Evolutionary conservation across 2,329 filamentous ascomycete genomes (phyloP), one percentile per base, ranked within the genome.

Genomic region (Knufia petricola): DNA sequence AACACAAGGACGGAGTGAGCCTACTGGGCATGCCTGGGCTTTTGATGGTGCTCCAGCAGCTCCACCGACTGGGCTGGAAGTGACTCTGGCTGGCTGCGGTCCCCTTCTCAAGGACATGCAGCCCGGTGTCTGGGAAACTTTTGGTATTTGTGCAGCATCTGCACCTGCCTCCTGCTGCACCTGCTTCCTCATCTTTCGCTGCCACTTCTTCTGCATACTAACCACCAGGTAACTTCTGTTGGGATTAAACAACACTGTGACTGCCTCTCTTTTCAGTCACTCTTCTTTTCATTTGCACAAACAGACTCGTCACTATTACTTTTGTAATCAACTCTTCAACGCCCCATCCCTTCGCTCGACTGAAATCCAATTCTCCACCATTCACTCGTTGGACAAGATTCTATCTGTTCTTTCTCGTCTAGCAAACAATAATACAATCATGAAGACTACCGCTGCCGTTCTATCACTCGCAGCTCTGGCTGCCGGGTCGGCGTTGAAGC

Each of bases 381-480:
- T 15, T 9, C 32, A 24, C 15, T 47, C 17, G 20, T 47, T 46
- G 42, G 44, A 39, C 32, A 20, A 26, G 30, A 34, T 30, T 17
- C 19, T 39, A 23, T n/a, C 21, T 30, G 8, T 28, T 21, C 15
- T 46, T 39, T 20, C 17, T 15, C 3, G 12, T 47, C 4, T 39
- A 21, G 15, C 26, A 20, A 44, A 37, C 20, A 31, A 32, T 30
- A 45, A 46, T 20, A 40, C 53, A 62, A 73, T 49, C 52, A 81
- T 81, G 77, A 80, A 79, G 72, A 66, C 65, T 51, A 61, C 64
- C 45, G 60, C 70, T 50, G 64, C 67, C 41, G 64, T 72, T 46
- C 69, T 50, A 65, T 73, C 56, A 17, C 23, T 47, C 23, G 34
- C 44, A 47, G 67, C 68, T 43, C 54, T 76, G 53, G 65, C 67